These are phyloP conservation scores for Neostapfia colusana DNA, from an alignment of 176 grass and related monocot species.

Conservation along the genomic window DNA sequence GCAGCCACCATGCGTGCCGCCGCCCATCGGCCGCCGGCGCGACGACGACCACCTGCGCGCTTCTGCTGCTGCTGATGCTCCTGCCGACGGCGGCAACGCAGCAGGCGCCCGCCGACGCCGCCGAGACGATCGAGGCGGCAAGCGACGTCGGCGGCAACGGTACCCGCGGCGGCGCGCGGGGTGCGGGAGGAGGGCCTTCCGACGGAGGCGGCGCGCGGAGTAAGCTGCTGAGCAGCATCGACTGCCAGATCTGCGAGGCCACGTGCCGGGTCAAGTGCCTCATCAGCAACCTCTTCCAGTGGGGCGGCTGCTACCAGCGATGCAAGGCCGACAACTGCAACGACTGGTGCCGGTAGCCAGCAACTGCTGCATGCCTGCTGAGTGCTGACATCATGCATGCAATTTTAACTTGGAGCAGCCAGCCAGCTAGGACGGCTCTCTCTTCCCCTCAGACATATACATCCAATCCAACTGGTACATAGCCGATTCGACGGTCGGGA, in stretches of 20 bases:
- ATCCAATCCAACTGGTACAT: too few species aligned
- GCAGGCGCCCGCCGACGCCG: constrained; percentile 40
- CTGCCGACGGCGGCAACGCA: constrained; percentile 14
- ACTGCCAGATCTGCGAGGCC: constrained; percentile 62
- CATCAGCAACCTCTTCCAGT: constrained; percentile 57
- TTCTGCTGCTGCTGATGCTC: constrained; percentile 23
- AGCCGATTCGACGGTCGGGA: too few species aligned
- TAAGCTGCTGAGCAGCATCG: constrained; percentile 48
- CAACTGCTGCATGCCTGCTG: background rate
- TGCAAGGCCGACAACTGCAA: constrained; percentile 61
- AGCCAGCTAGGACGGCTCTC: too few species aligned
- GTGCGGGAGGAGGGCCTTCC: background rate
- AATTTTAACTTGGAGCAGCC: too few species aligned
- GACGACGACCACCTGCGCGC: constrained; percentile 12
- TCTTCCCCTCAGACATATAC: too few species aligned
- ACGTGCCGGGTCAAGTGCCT: constrained; percentile 58
- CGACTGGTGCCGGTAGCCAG: constrained; percentile 49
- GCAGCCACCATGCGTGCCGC: too few species aligned
- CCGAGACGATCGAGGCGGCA: constrained; percentile 7
- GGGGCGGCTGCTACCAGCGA: constrained; percentile 47
- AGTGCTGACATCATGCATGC: too few species aligned
- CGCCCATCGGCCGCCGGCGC: too few species aligned
- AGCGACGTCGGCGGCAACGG: constrained; percentile 25
- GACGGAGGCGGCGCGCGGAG: background rate
- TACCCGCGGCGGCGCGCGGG: constrained; percentile 11